These are phyloP conservation scores for Tremella yokohamensis DNA, from an alignment of 768 basidiomycete genomes.

Conservation along the genomic window DNA sequence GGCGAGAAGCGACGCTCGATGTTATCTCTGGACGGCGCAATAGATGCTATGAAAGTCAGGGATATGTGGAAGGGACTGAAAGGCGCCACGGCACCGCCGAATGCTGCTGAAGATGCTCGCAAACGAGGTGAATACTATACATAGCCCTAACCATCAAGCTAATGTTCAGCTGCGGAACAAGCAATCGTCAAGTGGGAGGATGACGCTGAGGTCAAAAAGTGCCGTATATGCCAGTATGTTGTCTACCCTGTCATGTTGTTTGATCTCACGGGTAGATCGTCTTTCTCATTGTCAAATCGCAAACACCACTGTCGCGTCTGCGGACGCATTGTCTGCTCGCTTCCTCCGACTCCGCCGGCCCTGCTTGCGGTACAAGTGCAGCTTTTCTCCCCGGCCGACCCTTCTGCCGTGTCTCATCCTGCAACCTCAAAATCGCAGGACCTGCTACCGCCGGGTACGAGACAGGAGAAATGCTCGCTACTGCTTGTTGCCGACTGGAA, in stretches of 20 bases:
- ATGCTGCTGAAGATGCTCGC: slow-evolving; percentile 59
- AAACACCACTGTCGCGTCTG: slow-evolving; percentile 96
- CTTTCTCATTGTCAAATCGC: slow-evolving; percentile 85
- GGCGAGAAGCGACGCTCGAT: slow-evolving; percentile 28
- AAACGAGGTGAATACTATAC: slow-evolving; percentile 60
- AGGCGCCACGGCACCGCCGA: slow-evolving; percentile 55
- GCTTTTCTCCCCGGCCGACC: slow-evolving; percentile 50
- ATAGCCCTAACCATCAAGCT: neutral
- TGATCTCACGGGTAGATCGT: slow-evolving; percentile 54
- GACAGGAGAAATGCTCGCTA: slow-evolving; percentile 44
- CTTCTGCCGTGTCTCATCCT: slow-evolving; percentile 10
- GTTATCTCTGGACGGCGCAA: slow-evolving; percentile 36
- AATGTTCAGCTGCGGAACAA: slow-evolving; percentile 69
- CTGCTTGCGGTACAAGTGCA: slow-evolving; percentile 51
- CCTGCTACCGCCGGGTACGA: slow-evolving; percentile 39
- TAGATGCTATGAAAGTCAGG: slow-evolving; percentile 64
- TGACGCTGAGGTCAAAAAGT: slow-evolving; percentile 69
- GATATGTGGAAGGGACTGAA: slow-evolving; percentile 65
- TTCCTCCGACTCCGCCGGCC: slow-evolving; percentile 63
- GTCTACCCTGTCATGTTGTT: neutral
- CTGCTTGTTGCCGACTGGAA: slow-evolving; percentile 67
- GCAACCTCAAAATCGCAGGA: slow-evolving; percentile 6
- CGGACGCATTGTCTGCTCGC: slow-evolving; percentile 83
- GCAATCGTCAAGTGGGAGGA: slow-evolving; percentile 92
- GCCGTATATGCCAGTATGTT: slow-evolving; percentile 75